Evolutionary conservation across 495 filamentous ascomycete species (phyloP).

Genomic region (Massariosphaeria phaeospora): DNA sequence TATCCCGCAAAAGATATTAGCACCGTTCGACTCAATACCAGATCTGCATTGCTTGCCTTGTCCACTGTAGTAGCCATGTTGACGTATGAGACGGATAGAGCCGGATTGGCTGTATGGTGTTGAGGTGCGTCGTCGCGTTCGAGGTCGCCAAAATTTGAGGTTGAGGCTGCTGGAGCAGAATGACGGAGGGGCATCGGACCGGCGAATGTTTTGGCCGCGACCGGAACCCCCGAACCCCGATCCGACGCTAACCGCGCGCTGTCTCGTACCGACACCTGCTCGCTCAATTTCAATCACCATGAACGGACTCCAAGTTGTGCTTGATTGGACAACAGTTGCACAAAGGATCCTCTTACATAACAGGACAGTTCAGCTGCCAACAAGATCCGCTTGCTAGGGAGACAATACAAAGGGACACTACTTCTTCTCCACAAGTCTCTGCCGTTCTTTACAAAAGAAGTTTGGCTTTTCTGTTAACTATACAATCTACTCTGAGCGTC

Average conservation of each 20-base stretch:
- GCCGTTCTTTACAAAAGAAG: too few species aligned
- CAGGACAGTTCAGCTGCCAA: background rate
- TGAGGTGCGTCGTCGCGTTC: background rate
- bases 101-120: background rate
- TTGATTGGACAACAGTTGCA: background rate
- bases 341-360: background rate
- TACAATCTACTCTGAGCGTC: too few species aligned
- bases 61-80: conserved; percentile 95
- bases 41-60: conserved; percentile 55
- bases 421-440: too few species aligned
- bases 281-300: too few species aligned
- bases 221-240: background rate
- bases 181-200: background rate
- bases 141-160: conserved; percentile 12
- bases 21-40: background rate
- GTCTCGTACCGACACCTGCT: too few species aligned
- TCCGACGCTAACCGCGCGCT: conserved; percentile 19
- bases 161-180: conserved; percentile 6
- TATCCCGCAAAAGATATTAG: conserved; percentile 43
- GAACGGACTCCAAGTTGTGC: background rate
- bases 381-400: background rate
- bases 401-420: background rate
- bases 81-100: conserved; percentile 26
- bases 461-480: too few species aligned
- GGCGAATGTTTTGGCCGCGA: background rate